Base-by-base conservation (phyloP, 805 yeast genomes). In the Starmera dryadoides region DNA sequence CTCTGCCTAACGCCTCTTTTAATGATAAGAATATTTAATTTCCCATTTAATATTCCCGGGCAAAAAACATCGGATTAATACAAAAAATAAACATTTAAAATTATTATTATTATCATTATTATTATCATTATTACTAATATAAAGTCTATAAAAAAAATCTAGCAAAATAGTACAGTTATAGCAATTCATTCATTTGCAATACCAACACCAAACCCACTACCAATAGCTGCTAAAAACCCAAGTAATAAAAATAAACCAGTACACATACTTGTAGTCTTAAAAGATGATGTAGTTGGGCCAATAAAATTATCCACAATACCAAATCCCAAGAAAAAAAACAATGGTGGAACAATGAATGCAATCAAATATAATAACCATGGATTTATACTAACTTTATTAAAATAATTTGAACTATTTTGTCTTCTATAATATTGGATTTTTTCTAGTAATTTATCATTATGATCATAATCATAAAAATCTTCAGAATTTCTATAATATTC, bases 181-280 rank as follows among this genome's bases (percentile, higher is more conserved):
- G 39, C 12, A 30, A 29, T 6, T 55, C 37, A 14, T 9, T 21
- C 23, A 6, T 9, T 21, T 9, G 23, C 9, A 21, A 66, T 45
- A 3, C 75, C 73, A 33, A 71, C 66, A 6, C 68, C 75, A 35
- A 73, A 57, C 1, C 77, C 77, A 26, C 70, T 61, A 15, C 69
- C 69, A 23, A 71, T 56, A 47, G 71, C 63, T 0, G 68, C 76
- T 17, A 66, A 41, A 4, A 41, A 33, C 3, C 45, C n/a, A 14
- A 52, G 15, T 8, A 48, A 20, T 21, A 42, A 41, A 1, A 48
- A 7, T 2, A 35, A 16, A 2, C 59, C 59, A 4, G 52, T 48
- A 15, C 40, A 17, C 21, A 53, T 17, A 34, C 58, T 48, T 10
- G 50, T 10, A 20, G 41, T 42, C 38, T 46, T 52, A 21, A 43